Evolutionary conservation across 2,329 filamentous ascomycete species (phyloP), one percentile per base, ranked within the genome.

Genomic region (Thelonectria discophora): DNA sequence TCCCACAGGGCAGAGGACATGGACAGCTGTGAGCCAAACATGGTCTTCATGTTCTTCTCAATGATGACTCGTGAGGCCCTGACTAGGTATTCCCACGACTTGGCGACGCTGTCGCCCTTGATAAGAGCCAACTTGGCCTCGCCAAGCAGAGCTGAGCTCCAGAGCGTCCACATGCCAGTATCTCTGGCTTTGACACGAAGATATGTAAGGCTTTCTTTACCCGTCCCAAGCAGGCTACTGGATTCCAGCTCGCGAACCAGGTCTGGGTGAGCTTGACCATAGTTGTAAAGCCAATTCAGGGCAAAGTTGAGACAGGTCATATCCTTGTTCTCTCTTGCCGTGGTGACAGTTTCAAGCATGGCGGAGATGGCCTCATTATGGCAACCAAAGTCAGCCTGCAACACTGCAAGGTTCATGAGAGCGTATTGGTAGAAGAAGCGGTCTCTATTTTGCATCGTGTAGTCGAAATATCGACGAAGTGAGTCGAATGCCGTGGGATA

Each of bases 331-430:
- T 98, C 95, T 64, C 94, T 84, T 1, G 95, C 95, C n/a, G 93
- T 97, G 0, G 94, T 90, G 34, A 99, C 93, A 0, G 94, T 94
- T 76, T 98, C 95, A 45, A 97, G 88, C 88, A 99, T 97, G 12
- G 94, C 92, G 11, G 92, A 87, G n/a, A 98, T 86, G 6, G 94
- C 94, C 77, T 98, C 94, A 42, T 88, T 86, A 75, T 93, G 90
- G 73, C 92, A 97, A 48, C 94, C 94, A 80, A 98, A 98, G 75
- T 98, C 95, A 15, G 94, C 92, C 73, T 99, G 94, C 5, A 98
- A 84, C 34, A 97, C 92, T 3, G 94, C 94, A 60, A 97, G 85
- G 73, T 97, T 97, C 73, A 99, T 88, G 13, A 98, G 80, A 1
- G 95, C 95, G 74, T 97, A 97, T 74, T 98, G 95, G 72, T 99